Evolutionary conservation across 306 rosid species (phyloP).

Genomic region (Vachellia pachyceras): DNA sequence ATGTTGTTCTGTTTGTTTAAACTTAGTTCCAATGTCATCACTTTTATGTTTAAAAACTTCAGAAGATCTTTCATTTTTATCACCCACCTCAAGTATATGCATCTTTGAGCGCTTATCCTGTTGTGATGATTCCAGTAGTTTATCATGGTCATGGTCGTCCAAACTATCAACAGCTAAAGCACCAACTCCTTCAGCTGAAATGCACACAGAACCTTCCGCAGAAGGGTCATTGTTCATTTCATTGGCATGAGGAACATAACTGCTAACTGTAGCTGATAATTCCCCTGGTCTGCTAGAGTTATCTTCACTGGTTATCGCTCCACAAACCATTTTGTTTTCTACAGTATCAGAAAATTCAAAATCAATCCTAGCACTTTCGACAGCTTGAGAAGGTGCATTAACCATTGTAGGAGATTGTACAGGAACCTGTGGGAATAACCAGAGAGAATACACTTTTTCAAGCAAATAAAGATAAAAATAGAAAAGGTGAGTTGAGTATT

Average conservation of each 20-base stretch:
- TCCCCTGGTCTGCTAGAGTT: constrained; percentile 37
- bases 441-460: background rate
- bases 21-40: constrained; percentile 32
- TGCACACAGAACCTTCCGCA: constrained; percentile 29
- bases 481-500: background rate
- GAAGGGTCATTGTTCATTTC: constrained; percentile 43
- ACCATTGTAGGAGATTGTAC: constrained; percentile 50
- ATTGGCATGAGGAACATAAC: constrained; percentile 38
- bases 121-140: constrained; percentile 39
- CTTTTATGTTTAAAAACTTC: constrained; percentile 38
- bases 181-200: constrained; percentile 52
- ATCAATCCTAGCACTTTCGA: constrained; percentile 46
- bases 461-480: constrained; percentile 5
- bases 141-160: constrained; percentile 38
- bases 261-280: constrained; percentile 38
- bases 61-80: constrained; percentile 44
- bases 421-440: constrained; percentile 55
- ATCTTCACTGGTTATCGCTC: constrained; percentile 39
- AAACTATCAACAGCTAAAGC: constrained; percentile 37
- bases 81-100: constrained; percentile 39
- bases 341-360: constrained; percentile 51
- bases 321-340: constrained; percentile 44
- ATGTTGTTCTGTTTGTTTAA: constrained; percentile 42
- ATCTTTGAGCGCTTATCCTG: constrained; percentile 45
- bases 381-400: constrained; percentile 43